Percentiles rank a stretch among this genome's conserved stretches.
These are phyloP conservation scores for Pseudonitzschia multiseries DNA, from an alignment of 108 stramenopile species.

Conservation along the genomic window DNA sequence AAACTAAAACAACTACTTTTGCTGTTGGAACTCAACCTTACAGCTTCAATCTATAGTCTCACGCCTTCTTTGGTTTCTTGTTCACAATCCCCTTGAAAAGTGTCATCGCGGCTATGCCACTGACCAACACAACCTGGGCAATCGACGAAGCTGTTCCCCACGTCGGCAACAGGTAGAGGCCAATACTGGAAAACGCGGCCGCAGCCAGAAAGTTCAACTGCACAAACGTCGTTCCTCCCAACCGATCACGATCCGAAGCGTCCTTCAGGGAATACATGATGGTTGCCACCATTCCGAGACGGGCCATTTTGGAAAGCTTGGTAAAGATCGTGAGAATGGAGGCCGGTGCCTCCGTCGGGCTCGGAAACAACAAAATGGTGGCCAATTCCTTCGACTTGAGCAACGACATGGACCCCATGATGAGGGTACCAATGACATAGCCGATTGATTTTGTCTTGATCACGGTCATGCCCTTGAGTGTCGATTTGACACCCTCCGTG, in stretches of 20 bases:
- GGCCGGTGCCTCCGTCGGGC: neutral
- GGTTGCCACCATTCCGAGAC: conserved; percentile 44
- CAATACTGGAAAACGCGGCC: conserved; percentile 4
- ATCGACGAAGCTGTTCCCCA: neutral
- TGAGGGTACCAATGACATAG: conserved; percentile 39
- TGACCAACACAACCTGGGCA: neutral
- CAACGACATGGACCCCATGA: conserved; percentile 33
- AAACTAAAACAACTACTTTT: too few species aligned
- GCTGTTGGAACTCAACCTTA: neutral
- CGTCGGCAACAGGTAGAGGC: conserved; percentile 6
- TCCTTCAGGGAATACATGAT: conserved; percentile 63
- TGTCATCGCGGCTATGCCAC: conserved; percentile 1
- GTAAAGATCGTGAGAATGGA: conserved; percentile 6
- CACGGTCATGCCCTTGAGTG: conserved; percentile 16
- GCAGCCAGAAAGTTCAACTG: conserved; percentile 53
- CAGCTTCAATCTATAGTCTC: neutral
- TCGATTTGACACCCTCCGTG: conserved; percentile 15
- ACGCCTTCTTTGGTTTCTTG: neutral
- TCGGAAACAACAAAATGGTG: conserved; percentile 1
- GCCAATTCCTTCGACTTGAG: conserved; percentile 39
- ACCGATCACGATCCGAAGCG: conserved; percentile 64
- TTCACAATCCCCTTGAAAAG: neutral
- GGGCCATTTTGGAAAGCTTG: conserved; percentile 36
- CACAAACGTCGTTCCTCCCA: conserved; percentile 68
- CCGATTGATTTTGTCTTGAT: conserved; percentile 22